Evolutionary conservation across 2,329 filamentous ascomycete species (phyloP).

Genomic region (Ophiocordyceps polyrhachis-furcata): DNA sequence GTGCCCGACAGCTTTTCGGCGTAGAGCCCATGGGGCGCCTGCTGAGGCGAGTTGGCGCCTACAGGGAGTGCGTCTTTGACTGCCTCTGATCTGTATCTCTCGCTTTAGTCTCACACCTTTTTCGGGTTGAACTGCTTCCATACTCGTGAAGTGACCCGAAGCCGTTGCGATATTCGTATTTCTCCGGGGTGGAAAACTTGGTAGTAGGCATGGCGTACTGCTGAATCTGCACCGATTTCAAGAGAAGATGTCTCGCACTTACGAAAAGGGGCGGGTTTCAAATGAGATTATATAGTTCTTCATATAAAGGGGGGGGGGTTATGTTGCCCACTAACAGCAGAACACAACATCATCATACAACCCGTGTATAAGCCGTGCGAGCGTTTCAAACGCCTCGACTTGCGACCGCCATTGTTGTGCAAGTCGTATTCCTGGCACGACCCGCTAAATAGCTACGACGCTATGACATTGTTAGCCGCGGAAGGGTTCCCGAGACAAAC

Average conservation of each 20-base stretch:
- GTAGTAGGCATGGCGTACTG: neutral
- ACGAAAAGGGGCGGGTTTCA: neutral
- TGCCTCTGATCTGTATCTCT: conserved; percentile 46
- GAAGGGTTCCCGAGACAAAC: neutral
- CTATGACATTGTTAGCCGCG: neutral
- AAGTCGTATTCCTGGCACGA: neutral
- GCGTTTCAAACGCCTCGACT: neutral
- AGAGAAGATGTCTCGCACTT: neutral
- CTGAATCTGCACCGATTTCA: neutral
- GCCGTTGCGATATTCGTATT: neutral
- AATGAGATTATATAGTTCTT: neutral
- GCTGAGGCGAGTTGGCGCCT: conserved; percentile 67
- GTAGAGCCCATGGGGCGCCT: conserved; percentile 60
- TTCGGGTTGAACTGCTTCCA: neutral
- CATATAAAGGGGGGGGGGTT: neutral
- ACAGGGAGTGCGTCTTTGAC: conserved; percentile 55
- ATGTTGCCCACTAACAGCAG: no score
- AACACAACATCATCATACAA: no score
- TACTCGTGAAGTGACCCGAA: conserved; percentile 1
- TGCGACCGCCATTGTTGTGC: neutral
- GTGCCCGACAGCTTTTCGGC: conserved; percentile 62
- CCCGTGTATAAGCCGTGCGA: neutral
- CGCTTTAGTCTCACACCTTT: neutral
- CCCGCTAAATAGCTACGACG: neutral
- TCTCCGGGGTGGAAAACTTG: neutral